These are phyloP conservation scores for Candida lessepsii DNA, from an alignment of 805 yeast species.

Conservation along the genomic window DNA sequence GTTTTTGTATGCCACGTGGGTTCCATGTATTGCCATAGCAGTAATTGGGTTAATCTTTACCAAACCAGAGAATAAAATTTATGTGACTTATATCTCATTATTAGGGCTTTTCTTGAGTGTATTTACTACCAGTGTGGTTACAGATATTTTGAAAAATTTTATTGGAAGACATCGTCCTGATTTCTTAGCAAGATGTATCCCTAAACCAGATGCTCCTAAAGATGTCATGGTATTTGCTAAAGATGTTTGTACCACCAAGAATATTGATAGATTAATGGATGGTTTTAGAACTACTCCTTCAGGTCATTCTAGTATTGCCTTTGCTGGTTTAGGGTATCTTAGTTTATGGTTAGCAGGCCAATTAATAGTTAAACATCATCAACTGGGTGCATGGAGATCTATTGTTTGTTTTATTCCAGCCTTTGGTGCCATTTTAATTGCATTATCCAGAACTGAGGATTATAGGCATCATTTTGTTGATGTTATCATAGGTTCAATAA, in stretches of 20 bases:
- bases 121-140: constrained; percentile 50
- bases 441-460: constrained; percentile 47
- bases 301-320: constrained; percentile 35
- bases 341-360: constrained; percentile 34
- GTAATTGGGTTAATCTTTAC: constrained; percentile 39
- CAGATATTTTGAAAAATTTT: constrained; percentile 30
- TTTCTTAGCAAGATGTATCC: constrained; percentile 24
- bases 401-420: constrained; percentile 34
- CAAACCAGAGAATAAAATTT: constrained; percentile 52
- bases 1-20: constrained; percentile 49
- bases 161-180: constrained; percentile 31
- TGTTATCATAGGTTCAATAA: constrained; percentile 36
- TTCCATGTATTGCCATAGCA: constrained; percentile 47
- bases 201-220: constrained; percentile 11
- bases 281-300: constrained; percentile 31
- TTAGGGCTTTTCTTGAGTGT: constrained; percentile 66
- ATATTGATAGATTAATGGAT: constrained; percentile 19
- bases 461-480: constrained; percentile 44
- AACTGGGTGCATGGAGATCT: constrained; percentile 33
- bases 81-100: constrained; percentile 61
- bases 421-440: constrained; percentile 28
- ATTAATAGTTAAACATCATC: constrained; percentile 43
- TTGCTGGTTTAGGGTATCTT: constrained; percentile 33
- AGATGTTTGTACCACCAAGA: constrained; percentile 18
- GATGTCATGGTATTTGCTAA: constrained; percentile 12